Conservation (phyloP, 495 filamentous ascomycete genomes). For the Friedmanniomyces simplex region DNA sequence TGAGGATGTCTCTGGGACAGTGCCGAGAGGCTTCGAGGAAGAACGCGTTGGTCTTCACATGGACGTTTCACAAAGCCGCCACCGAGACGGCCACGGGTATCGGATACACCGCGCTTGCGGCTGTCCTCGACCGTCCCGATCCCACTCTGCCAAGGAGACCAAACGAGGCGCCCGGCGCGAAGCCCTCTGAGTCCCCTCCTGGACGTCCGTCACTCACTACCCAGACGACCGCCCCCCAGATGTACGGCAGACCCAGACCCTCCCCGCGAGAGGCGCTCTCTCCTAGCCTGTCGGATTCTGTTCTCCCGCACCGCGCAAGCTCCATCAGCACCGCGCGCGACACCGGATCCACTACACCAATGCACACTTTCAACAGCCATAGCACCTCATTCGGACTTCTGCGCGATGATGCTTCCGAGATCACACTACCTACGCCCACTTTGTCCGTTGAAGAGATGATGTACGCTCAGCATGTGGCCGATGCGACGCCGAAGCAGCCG, state of each 20-base stretch:
- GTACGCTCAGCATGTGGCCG: neutral
- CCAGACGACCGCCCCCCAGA: too few relatives aligned
- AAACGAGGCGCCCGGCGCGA: neutral
- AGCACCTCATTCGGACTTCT: too few relatives aligned
- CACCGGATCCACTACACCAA: neutral
- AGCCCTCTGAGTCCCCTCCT: too few relatives aligned
- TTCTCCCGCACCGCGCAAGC: neutral
- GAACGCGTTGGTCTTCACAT: slow-evolving; percentile 39
- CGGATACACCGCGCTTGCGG: slow-evolving; percentile 39
- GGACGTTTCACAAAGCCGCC: slow-evolving; percentile 35
- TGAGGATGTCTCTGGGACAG: slow-evolving; percentile 28
- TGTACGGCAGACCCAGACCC: neutral
- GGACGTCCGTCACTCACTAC: too few relatives aligned
- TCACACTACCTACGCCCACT: slow-evolving; percentile 3
- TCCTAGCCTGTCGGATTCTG: neutral
- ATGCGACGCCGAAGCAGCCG: slow-evolving; percentile 4
- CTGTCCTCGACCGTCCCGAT: slow-evolving; percentile 35
- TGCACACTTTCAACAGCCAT: neutral
- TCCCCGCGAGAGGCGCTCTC: neutral
- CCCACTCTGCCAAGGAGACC: slow-evolving; percentile 1
- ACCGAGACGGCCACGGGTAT: slow-evolving; percentile 35
- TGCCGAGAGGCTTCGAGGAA: slow-evolving; percentile 34
- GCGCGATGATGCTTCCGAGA: neutral
- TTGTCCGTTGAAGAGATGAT: slow-evolving; percentile 2
- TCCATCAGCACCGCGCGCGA: neutral